Conservation (phyloP, 139 green algal species). For the Haematococcus lacustris region DNA sequence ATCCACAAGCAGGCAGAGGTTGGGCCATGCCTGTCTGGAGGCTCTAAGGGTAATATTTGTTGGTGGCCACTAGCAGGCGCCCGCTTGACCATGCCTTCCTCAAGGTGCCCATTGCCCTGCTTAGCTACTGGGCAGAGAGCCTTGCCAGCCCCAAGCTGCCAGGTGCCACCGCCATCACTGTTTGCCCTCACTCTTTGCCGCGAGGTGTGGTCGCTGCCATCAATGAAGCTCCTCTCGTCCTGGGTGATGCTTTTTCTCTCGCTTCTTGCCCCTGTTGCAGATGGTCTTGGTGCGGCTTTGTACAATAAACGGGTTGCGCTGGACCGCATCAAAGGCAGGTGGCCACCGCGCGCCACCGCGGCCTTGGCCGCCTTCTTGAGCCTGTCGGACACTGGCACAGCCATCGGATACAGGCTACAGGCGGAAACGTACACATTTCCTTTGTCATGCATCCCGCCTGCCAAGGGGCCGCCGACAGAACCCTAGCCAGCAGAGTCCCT, state of each 20-base stretch:
- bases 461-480: not conserved
- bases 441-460: not conserved
- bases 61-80: not conserved
- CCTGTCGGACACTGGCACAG: constrained; percentile 17
- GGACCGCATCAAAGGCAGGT: constrained; percentile 24
- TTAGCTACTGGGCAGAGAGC: not conserved
- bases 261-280: not conserved
- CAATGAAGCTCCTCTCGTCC: too few relatives aligned
- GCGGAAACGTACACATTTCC: not conserved
- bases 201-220: too few relatives aligned
- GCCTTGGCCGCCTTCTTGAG: constrained; percentile 39
- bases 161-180: too few relatives aligned
- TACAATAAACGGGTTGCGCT: constrained; percentile 33
- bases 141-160: not conserved
- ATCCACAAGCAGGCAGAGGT: not conserved
- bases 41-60: not conserved
- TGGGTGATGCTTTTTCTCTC: not conserved
- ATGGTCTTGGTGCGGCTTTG: constrained; percentile 26
- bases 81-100: not conserved
- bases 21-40: not conserved
- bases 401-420: constrained; percentile 36
- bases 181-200: too few relatives aligned
- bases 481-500: too few relatives aligned
- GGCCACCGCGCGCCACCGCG: constrained; percentile 40
- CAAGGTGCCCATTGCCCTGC: not conserved